Conservation (phyloP, 495 filamentous ascomycete genomes). For the Daldinia loculata region DNA sequence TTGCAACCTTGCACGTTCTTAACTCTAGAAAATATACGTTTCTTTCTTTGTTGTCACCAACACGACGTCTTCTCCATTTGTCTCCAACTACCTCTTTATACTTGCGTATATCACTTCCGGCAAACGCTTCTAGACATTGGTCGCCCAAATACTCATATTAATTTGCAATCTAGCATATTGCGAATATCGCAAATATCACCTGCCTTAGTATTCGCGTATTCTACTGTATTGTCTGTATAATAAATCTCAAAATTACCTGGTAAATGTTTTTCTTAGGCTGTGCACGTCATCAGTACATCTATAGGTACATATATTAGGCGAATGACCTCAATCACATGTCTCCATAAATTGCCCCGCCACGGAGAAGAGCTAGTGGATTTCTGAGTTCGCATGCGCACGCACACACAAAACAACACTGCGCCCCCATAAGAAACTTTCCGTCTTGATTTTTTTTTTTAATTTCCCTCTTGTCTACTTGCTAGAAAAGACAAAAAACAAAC, state of each 20-base stretch:
- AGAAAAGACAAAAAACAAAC: neutral
- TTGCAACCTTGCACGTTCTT: constrained; percentile 20
- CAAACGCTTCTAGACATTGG: constrained; percentile 7
- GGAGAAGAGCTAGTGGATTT: constrained; percentile 24
- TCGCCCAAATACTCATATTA: constrained; percentile 20
- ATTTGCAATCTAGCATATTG: constrained; percentile 21
- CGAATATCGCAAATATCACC: constrained; percentile 23
- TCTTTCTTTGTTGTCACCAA: constrained; percentile 24
- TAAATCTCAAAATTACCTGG: neutral
- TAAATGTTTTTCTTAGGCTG: neutral
- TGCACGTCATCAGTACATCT: constrained; percentile 17
- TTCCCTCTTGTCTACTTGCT: neutral
- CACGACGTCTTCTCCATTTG: constrained; percentile 2
- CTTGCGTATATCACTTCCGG: constrained; percentile 2
- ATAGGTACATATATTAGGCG: constrained; percentile 4
- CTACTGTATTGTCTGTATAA: constrained; percentile 6
- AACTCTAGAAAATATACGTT: constrained; percentile 3
- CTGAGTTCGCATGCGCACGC: constrained; percentile 17
- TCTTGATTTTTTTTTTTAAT: constrained; percentile 17
- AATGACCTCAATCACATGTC: constrained; percentile 41
- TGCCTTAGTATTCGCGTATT: constrained; percentile 22
- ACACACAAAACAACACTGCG: constrained; percentile 23
- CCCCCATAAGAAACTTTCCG: constrained; percentile 33
- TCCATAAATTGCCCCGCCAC: constrained; percentile 40
- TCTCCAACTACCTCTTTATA: constrained; percentile 8